phyloP scores from a whole-genome alignment of 2,329 filamentous ascomycete species.

The Hypocrella siamensis region DNA sequence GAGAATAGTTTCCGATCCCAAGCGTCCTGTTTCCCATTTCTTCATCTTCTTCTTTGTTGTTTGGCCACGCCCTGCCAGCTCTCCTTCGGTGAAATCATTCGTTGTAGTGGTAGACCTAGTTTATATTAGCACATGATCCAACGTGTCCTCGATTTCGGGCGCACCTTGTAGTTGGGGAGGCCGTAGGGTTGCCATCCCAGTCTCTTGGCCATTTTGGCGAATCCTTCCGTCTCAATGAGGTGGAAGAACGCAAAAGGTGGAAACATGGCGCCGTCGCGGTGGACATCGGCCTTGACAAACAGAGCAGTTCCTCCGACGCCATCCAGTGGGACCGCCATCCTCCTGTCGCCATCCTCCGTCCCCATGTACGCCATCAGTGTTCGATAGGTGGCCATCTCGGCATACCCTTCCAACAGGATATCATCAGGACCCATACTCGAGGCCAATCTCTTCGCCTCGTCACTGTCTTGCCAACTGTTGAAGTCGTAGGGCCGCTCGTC shows the following conservation, averaged over 20 bases:
- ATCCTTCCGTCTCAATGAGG: conserved; percentile 93
- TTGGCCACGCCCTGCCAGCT: too few species aligned
- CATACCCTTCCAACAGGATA: conserved; percentile 84
- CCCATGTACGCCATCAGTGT: conserved; percentile 79
- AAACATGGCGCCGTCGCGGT: conserved; percentile 97
- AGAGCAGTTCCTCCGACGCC: conserved; percentile 88
- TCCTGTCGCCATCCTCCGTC: conserved; percentile 36
- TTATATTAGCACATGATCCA: neutral
- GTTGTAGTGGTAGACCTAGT: conserved; percentile 77
- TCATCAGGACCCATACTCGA: conserved; percentile 78
- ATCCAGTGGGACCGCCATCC: conserved; percentile 60
- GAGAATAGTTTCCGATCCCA: too few species aligned
- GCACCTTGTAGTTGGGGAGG: conserved; percentile 92
- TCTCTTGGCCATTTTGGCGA: conserved; percentile 89
- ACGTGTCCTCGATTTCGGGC: conserved; percentile 11
- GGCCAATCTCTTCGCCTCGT: conserved; percentile 59
- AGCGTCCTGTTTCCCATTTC: neutral
- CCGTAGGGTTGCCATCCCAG: conserved; percentile 75
- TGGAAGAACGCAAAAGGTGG: conserved; percentile 93
- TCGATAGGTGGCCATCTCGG: conserved; percentile 82
- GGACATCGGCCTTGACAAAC: conserved; percentile 90
- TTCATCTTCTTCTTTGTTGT: neutral
- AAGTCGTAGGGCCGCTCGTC: conserved; percentile 83
- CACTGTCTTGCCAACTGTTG: conserved; percentile 94
- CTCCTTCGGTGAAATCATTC: conserved; percentile 48